Evolutionary conservation across 192 early-diverging fungal genomes (phyloP).

Genomic region (Backusella macrospora): DNA sequence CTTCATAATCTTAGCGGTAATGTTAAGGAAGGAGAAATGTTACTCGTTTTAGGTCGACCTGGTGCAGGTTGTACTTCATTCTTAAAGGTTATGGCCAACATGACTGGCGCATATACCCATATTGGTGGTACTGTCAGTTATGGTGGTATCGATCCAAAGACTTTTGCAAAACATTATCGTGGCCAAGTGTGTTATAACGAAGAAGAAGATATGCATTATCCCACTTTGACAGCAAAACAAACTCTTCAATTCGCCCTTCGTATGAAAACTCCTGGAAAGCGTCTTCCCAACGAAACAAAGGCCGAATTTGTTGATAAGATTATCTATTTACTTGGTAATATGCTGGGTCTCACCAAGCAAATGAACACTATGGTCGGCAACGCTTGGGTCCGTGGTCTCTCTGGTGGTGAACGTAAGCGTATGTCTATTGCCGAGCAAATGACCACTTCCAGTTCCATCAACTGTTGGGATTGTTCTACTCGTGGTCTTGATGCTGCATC

Average conservation of each 20-base stretch:
- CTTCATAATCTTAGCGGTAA: slow-evolving; percentile 65
- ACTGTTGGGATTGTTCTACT: slow-evolving; percentile 65
- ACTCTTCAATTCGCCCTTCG: slow-evolving; percentile 78
- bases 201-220: slow-evolving; percentile 82
- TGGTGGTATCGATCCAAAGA: slow-evolving; percentile 64
- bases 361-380: slow-evolving; percentile 74
- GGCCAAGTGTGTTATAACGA: slow-evolving; percentile 79
- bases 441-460: slow-evolving; percentile 59
- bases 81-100: slow-evolving; percentile 64
- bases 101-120: slow-evolving; percentile 51
- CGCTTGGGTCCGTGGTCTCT: slow-evolving; percentile 76
- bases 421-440: slow-evolving; percentile 80
- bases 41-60: slow-evolving; percentile 70
- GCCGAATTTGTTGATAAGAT: slow-evolving; percentile 55
- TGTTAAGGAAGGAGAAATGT: slow-evolving; percentile 73
- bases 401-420: slow-evolving; percentile 81
- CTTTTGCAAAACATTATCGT: slow-evolving; percentile 64
- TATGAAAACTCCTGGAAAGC: slow-evolving; percentile 66
- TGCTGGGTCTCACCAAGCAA: slow-evolving; percentile 60
- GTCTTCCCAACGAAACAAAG: slow-evolving; percentile 50
- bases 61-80: slow-evolving; percentile 71
- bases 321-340: slow-evolving; percentile 50
- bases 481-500: slow-evolving; percentile 81
- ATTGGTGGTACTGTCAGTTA: slow-evolving; percentile 63
- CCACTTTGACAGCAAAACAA: slow-evolving; percentile 77